A percentile compares a stretch with the other conserved stretches of the same genome.
These are phyloP conservation scores for Phaeoacremonium minimum DNA, from an alignment of 2,329 filamentous ascomycete genomes.

Conservation along the genomic window DNA sequence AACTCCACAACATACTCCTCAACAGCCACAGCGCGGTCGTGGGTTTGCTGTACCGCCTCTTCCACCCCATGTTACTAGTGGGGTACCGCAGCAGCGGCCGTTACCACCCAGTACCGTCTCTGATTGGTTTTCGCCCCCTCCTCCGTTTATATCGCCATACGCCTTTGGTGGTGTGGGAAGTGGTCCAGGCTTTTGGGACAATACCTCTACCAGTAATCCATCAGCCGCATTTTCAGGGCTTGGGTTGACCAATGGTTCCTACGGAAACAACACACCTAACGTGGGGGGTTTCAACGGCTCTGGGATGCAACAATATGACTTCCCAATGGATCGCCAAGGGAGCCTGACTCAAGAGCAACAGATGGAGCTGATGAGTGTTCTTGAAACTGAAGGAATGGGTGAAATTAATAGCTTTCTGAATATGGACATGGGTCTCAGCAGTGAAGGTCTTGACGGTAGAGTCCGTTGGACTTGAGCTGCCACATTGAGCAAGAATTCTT, in stretches of 20 bases:
- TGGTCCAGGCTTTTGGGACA: conserved; percentile 32
- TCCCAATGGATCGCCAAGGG: conserved; percentile 52
- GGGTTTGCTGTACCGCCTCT: conserved; percentile 35
- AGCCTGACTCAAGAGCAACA: conserved; percentile 78
- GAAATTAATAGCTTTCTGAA: conserved; percentile 59
- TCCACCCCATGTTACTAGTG: conserved; percentile 22
- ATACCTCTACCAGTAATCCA: conserved; percentile 18
- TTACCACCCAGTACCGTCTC: conserved; percentile 34
- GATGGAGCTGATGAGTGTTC: conserved; percentile 73
- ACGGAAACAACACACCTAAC: conserved; percentile 5
- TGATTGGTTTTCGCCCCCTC: conserved; percentile 49
- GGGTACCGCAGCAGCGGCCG: conserved; percentile 31
- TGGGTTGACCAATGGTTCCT: conserved; percentile 11
- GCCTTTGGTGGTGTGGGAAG: conserved; percentile 34
- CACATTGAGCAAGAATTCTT: too few relatives aligned
- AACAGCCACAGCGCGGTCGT: conserved; percentile 15
- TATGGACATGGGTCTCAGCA: conserved; percentile 26
- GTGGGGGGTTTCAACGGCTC: conserved; percentile 14
- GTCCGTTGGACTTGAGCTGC: conserved; percentile 9
- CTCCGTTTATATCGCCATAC: conserved; percentile 50
- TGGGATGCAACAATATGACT: conserved; percentile 20
- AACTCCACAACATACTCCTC: conserved; percentile 15
- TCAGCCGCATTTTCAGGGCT: conserved; percentile 14
- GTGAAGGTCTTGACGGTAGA: conserved; percentile 8
- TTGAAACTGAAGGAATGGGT: conserved; percentile 64